These are phyloP conservation scores for Pyrenopolyporus hunteri DNA, from an alignment of 495 filamentous ascomycete genomes.

Conservation along the genomic window DNA sequence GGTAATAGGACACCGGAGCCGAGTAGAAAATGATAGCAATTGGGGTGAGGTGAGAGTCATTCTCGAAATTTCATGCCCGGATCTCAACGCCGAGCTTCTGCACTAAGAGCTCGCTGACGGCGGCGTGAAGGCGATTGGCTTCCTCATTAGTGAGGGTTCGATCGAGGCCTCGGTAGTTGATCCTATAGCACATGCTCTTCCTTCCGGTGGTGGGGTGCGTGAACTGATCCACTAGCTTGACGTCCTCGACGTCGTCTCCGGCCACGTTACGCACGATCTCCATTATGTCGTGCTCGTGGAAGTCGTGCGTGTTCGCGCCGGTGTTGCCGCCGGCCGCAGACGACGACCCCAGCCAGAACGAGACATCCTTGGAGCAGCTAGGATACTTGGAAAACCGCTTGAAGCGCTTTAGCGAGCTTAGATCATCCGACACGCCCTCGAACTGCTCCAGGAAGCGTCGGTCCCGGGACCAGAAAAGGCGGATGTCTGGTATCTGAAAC, in stretches of 20 bases:
- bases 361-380: conserved; percentile 84
- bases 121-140: conserved; percentile 74
- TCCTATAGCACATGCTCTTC: conserved; percentile 86
- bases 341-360: conserved; percentile 81
- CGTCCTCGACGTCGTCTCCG: conserved; percentile 86
- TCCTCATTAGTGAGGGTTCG: conserved; percentile 83
- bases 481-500: conserved; percentile 93
- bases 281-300: conserved; percentile 98
- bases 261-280: conserved; percentile 82
- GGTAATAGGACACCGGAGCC: background rate
- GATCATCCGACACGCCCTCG: conserved; percentile 56
- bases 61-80: conserved; percentile 53
- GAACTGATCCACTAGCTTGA: conserved; percentile 80
- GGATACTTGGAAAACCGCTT: conserved; percentile 89
- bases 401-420: conserved; percentile 66
- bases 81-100: conserved; percentile 79
- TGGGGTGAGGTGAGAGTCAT: background rate
- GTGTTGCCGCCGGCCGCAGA: conserved; percentile 61
- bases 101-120: conserved; percentile 66
- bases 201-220: conserved; percentile 83
- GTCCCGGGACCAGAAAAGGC: conserved; percentile 95
- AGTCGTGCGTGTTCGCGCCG: conserved; percentile 50
- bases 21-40: background rate
- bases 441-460: conserved; percentile 84
- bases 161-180: conserved; percentile 91